phyloP scores from a whole-genome alignment of 352 stramenopile genomes.

The Phytophthora agathidicida region DNA sequence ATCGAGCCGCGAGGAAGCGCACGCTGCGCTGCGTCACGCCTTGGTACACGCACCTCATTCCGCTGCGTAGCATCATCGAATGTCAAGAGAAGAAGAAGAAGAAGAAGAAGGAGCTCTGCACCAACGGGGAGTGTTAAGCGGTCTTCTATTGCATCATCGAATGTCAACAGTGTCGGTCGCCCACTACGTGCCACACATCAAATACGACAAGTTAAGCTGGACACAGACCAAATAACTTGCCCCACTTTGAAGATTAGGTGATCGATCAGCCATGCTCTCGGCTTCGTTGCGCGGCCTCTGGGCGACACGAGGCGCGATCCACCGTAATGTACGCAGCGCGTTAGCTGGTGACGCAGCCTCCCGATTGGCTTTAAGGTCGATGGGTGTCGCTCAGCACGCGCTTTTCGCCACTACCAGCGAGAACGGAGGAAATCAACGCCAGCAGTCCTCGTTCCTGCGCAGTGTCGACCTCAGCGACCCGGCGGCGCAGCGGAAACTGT shows the following conservation, averaged over 20 bases:
- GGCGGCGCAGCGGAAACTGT: slow-evolving; percentile 51
- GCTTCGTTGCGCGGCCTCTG: slow-evolving; percentile 11
- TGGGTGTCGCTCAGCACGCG: neutral
- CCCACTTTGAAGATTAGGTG: slow-evolving; percentile 12
- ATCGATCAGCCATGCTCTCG: slow-evolving; percentile 1
- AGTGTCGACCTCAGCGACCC: slow-evolving; percentile 51
- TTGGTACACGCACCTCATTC: slow-evolving; percentile 43
- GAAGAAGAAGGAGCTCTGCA: no score
- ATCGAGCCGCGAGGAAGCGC: slow-evolving; percentile 4
- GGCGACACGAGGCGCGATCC: slow-evolving; percentile 13
- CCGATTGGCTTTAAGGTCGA: neutral
- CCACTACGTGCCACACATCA: neutral
- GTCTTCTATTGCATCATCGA: no score
- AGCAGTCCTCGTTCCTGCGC: slow-evolving; percentile 56
- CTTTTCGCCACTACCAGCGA: slow-evolving; percentile 1
- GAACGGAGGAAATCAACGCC: slow-evolving; percentile 11
- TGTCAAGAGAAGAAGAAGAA: neutral
- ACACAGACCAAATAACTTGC: slow-evolving; percentile 4
- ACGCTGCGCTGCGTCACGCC: slow-evolving; percentile 10
- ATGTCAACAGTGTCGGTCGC: no score
- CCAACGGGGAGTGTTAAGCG: no score
- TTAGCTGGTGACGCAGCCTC: neutral
- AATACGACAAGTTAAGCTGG: neutral
- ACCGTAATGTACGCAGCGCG: neutral
- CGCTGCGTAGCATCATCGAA: slow-evolving; percentile 60